phyloP scores from a whole-genome alignment of 2,329 filamentous ascomycete species.

The Penicillium italicum region DNA sequence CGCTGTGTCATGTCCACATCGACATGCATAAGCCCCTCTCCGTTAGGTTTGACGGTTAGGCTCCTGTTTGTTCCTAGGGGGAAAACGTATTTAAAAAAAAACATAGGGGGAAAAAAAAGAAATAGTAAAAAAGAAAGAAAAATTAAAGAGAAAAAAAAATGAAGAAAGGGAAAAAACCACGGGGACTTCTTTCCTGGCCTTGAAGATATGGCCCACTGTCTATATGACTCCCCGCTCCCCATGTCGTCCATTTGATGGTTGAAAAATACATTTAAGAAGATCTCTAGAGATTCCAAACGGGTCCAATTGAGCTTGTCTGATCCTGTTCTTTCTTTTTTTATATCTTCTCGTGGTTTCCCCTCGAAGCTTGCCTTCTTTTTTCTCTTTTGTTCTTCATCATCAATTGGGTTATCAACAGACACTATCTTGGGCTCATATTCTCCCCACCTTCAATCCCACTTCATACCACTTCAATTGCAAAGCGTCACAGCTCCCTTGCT shows the following conservation, averaged over 20 bases:
- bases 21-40: slow-evolving; percentile 38
- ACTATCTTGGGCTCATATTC: slow-evolving; percentile 1
- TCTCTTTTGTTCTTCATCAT: slow-evolving; percentile 10
- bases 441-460: slow-evolving; percentile 11
- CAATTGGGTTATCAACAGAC: slow-evolving; percentile 1
- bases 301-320: slow-evolving; percentile 13
- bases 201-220: slow-evolving; percentile 34
- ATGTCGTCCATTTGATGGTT: slow-evolving; percentile 24
- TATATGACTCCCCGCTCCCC: slow-evolving; percentile 40
- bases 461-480: slow-evolving; percentile 7
- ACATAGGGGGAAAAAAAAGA: slow-evolving; percentile 7
- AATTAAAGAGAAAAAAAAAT: background rate
- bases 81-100: slow-evolving; percentile 6
- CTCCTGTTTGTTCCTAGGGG: slow-evolving; percentile 34
- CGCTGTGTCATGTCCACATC: slow-evolving; percentile 32
- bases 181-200: slow-evolving; percentile 12
- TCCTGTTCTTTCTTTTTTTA: slow-evolving; percentile 11
- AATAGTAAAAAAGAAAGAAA: background rate
- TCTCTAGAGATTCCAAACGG: slow-evolving; percentile 13
- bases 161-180: slow-evolving; percentile 8
- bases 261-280: slow-evolving; percentile 11
- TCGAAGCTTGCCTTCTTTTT: slow-evolving; percentile 3
- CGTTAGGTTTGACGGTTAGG: slow-evolving; percentile 38
- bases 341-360: slow-evolving; percentile 6
- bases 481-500: background rate